Percentiles rank a stretch among this genome's conserved stretches.
Conservation (phyloP, 1,139 yeast genomes). For the Kurtzmaniella quercitrusa region DNA sequence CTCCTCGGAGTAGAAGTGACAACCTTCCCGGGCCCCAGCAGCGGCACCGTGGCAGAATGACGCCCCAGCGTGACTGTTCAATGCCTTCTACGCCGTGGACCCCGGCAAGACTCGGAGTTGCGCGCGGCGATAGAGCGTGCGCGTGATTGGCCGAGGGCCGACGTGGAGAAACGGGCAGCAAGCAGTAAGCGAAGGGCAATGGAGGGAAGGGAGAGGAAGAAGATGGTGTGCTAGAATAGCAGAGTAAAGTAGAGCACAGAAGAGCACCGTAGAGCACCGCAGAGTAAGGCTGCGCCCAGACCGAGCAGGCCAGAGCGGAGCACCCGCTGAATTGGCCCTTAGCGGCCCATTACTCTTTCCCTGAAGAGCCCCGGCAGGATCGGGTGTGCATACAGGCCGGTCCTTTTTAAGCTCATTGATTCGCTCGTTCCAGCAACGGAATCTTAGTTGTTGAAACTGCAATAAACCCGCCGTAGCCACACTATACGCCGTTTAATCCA, state of each 20-base stretch:
- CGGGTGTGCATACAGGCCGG: background rate
- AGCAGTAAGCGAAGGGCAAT: too few species aligned
- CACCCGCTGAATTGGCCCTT: too few species aligned
- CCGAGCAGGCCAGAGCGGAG: too few species aligned
- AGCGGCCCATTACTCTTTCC: too few species aligned
- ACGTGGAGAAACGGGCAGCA: background rate
- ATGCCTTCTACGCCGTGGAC: background rate
- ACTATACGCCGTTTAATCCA: background rate
- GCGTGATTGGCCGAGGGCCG: background rate
- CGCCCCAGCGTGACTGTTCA: background rate
- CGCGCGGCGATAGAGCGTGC: background rate
- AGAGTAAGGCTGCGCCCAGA: too few species aligned
- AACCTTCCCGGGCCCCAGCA: background rate
- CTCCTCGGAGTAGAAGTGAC: too few species aligned
- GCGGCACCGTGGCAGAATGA: too few species aligned
- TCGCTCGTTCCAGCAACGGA: background rate
- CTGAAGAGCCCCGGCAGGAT: background rate
- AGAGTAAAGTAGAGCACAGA: too few species aligned
- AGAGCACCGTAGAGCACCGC: too few species aligned
- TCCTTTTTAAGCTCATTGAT: conserved; percentile 1
- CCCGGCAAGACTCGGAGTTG: background rate
- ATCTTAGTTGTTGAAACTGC: background rate
- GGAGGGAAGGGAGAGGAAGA: too few species aligned
- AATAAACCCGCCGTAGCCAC: too few species aligned
- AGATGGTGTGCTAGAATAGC: too few species aligned